Conservation (phyloP, 257 asterid genomes). For the Paraleonurus japonicus region DNA sequence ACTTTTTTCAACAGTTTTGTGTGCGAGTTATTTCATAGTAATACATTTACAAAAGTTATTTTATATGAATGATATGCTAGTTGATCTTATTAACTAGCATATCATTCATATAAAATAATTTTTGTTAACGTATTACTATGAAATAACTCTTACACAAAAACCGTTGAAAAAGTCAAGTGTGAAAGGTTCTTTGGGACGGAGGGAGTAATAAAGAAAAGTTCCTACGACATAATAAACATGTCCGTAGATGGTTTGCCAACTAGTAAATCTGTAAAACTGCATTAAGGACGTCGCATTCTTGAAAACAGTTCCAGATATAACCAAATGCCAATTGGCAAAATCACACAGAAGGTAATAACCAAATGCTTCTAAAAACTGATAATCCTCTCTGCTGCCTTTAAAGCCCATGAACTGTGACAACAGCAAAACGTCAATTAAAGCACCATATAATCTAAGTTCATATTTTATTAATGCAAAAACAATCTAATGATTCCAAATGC, state of each 20-base stretch:
- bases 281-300: neutral
- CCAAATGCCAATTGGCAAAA: conserved; percentile 1
- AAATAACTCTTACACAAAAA: no score
- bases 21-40: no score
- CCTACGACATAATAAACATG: neutral
- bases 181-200: no score
- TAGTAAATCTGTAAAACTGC: neutral
- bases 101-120: no score
- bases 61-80: no score
- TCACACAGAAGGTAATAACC: conserved; percentile 7
- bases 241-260: neutral
- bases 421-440: neutral
- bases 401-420: neutral
- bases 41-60: no score
- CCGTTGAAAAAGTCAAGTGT: no score
- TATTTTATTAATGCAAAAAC: neutral
- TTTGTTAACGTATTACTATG: no score
- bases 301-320: neutral
- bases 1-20: no score
- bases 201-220: neutral
- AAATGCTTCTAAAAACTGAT: neutral
- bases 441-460: neutral
- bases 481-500: conserved; percentile 4
- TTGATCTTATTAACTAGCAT: no score
- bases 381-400: neutral